phyloP scores from a whole-genome alignment of 495 filamentous ascomycete species.

The Penicillium silybi region DNA sequence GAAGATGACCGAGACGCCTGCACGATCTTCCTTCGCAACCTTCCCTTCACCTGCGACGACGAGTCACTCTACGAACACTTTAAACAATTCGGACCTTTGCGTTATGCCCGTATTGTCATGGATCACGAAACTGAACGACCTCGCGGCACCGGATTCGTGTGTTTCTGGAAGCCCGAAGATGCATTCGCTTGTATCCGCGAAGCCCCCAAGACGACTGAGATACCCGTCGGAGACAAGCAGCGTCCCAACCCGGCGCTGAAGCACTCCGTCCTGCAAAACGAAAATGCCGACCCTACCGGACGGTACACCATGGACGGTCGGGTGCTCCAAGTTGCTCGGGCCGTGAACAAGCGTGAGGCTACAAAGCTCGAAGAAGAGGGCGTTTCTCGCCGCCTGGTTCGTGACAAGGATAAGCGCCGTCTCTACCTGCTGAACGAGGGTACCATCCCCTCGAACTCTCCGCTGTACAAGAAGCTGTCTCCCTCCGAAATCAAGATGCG shows the following conservation, averaged over 20 bases:
- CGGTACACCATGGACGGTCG: slow-evolving; percentile 87
- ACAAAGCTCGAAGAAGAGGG: slow-evolving; percentile 67
- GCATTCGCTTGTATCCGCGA: slow-evolving; percentile 65
- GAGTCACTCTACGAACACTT: slow-evolving; percentile 80
- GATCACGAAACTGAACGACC: slow-evolving; percentile 80
- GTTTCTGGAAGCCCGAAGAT: slow-evolving; percentile 77
- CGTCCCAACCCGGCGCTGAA: slow-evolving; percentile 46
- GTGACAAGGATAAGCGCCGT: slow-evolving; percentile 85
- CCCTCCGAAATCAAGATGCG: slow-evolving; percentile 81
- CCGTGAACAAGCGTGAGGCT: slow-evolving; percentile 78
- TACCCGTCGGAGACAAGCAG: slow-evolving; percentile 31
- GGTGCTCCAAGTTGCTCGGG: slow-evolving; percentile 75
- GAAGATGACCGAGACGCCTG: slow-evolving; percentile 54
- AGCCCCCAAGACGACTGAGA: slow-evolving; percentile 57
- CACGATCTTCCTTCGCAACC: slow-evolving; percentile 90
- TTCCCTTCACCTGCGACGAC: slow-evolving; percentile 83
- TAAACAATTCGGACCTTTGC: slow-evolving; percentile 70
- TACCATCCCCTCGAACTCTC: slow-evolving; percentile 64
- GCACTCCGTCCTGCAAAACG: slow-evolving; percentile 80
- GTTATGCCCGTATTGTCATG: slow-evolving; percentile 85
- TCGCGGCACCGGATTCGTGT: slow-evolving; percentile 90
- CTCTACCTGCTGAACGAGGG: slow-evolving; percentile 89
- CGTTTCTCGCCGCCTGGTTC: slow-evolving; percentile 56
- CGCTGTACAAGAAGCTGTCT: slow-evolving; percentile 69
- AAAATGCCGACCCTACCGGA: slow-evolving; percentile 68